Evolutionary conservation across 352 stramenopile genomes (phyloP).

Genomic region (Globisporangium paroecandrum): DNA sequence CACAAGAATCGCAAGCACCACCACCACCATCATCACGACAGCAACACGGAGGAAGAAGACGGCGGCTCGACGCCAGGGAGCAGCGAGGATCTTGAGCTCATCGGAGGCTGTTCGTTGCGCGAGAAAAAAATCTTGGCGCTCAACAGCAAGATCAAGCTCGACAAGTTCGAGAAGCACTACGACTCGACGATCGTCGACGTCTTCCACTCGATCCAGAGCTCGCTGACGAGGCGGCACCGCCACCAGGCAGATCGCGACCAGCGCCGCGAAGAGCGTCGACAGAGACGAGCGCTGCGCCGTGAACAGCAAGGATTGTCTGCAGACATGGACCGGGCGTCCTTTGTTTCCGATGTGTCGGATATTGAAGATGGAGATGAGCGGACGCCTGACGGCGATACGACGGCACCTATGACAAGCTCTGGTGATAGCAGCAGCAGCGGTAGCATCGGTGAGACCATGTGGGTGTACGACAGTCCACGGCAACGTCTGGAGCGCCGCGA

Average conservation of each 20-base stretch:
- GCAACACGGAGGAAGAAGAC: conserved; percentile 15
- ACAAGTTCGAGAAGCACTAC: conserved; percentile 58
- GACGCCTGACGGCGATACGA: conserved; percentile 19
- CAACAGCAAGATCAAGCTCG: conserved; percentile 47
- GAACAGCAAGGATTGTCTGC: neutral
- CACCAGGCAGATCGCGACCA: conserved; percentile 9
- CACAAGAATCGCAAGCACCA: neutral
- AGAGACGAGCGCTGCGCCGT: neutral
- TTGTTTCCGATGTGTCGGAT: neutral
- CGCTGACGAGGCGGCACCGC: conserved; percentile 21
- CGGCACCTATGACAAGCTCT: conserved; percentile 27
- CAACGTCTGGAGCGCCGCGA: conserved; percentile 51
- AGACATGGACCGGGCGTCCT: neutral
- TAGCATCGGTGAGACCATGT: conserved; percentile 46
- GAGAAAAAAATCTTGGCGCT: conserved; percentile 59
- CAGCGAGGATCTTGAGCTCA: neutral
- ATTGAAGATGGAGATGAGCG: conserved; percentile 13
- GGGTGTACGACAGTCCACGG: conserved; percentile 44
- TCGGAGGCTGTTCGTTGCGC: conserved; percentile 32
- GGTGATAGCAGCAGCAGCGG: conserved; percentile 25
- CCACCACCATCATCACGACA: neutral
- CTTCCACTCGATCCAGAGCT: conserved; percentile 42
- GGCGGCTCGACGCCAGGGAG: neutral
- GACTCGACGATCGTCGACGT: conserved; percentile 59
- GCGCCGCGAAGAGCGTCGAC: neutral